phyloP scores from a whole-genome alignment of 352 stramenopile genomes.

The Phytophthora gonapodyides region DNA sequence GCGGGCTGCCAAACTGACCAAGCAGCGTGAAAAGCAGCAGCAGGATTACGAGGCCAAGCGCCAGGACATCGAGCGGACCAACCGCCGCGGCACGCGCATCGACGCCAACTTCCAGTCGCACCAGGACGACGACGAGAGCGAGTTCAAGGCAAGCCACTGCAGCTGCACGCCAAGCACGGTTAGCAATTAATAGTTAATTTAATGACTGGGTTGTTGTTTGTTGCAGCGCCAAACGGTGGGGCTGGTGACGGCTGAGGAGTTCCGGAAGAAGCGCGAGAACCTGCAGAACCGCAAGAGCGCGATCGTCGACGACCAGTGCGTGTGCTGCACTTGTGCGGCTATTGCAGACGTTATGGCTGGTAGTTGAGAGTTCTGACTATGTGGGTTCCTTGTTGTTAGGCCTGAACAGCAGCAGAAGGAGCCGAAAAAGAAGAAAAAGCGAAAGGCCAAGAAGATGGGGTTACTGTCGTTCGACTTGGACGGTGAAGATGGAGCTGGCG shows the following conservation, averaged over 20 bases:
- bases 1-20: slow-evolving; percentile 90
- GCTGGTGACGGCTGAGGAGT: slow-evolving; percentile 95
- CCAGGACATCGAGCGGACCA: slow-evolving; percentile 85
- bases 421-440: slow-evolving; percentile 70
- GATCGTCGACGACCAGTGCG: slow-evolving; percentile 35
- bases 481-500: slow-evolving; percentile 60
- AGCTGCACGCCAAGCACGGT: not conserved
- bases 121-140: slow-evolving; percentile 76
- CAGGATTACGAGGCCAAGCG: slow-evolving; percentile 94
- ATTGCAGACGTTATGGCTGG: not conserved
- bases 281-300: slow-evolving; percentile 52
- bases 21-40: slow-evolving; percentile 93
- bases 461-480: slow-evolving; percentile 84
- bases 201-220: not conserved
- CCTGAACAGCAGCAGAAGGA: slow-evolving; percentile 34
- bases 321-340: slow-evolving; percentile 1
- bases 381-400: slow-evolving; percentile 23
- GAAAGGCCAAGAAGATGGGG: slow-evolving; percentile 81
- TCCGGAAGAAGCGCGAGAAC: slow-evolving; percentile 88
- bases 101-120: slow-evolving; percentile 92
- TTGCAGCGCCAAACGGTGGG: slow-evolving; percentile 85
- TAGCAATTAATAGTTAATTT: not conserved
- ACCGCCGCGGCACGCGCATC: slow-evolving; percentile 84
- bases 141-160: slow-evolving; percentile 75
- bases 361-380: slow-evolving; percentile 3